Base-by-base conservation (phyloP, 805 yeast genomes). In the Diddensiella transvaalensis region DNA sequence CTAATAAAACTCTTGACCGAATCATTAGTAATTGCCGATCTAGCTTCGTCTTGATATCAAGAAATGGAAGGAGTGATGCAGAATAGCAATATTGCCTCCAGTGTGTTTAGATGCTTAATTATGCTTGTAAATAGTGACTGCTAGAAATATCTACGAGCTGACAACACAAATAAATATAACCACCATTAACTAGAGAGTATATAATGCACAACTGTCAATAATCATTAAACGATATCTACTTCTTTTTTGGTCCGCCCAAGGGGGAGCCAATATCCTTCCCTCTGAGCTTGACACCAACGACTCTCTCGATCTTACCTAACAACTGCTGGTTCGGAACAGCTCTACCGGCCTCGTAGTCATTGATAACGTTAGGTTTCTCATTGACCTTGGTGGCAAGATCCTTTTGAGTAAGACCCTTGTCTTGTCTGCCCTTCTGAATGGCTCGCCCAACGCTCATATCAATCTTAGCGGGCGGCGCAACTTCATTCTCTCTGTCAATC, bases 251-350 rank as follows among this genome's bases (percentile, higher is more conserved):
- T 13, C 70, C 72, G 37, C 69, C 68, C 58, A 93, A 75, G 29
- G 98, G 96, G 61, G 83, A 81, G 54, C 99, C 99, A 62, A 93
- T 85, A 69, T 83, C 85, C 74, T 91, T 90, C 65, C 99, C 99
- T 74, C 98, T 82, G 65, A 93, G 80, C 73, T 89, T 93, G 55
- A 93, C 85, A 58, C 98, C 98, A 60, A 93, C 76, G 37, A 85
- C 95, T 70, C 96, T 80, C 74, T 93, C 98, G 68, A 93, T 72
- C 74, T 93, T 93, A 47, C 85, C 90, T 62, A 93, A 77, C 46
- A 93, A 70, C 71, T 90, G 98, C 75, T 93, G 99, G 74, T 87
- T 90, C 50, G 99, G 99, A 57, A 85, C 80, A 40, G 96, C 99
- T 66, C 95, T 82, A 51, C 96, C 97, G 48, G 95, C 87, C 74